A percentile compares a stretch with the other conserved stretches of the same genome.
Conservation (phyloP, 495 filamentous ascomycete genomes). For the Chaetomidium leptoderma region DNA sequence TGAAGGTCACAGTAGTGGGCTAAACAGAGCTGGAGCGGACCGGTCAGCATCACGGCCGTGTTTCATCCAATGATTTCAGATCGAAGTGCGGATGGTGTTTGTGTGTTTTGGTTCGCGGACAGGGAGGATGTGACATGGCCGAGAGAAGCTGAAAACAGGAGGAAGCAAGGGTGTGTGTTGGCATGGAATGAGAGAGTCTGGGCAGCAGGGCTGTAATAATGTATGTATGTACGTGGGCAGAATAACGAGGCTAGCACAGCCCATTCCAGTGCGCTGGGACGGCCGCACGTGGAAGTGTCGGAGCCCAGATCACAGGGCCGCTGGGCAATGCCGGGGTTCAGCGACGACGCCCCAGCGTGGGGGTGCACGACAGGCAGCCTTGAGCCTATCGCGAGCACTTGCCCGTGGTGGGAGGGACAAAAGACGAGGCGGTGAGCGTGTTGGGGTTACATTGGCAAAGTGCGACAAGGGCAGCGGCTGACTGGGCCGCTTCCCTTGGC, state of each 20-base stretch:
- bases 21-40: constrained; percentile 70
- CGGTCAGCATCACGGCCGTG: constrained; percentile 34
- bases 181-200: not conserved
- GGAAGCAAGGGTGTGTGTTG: not conserved
- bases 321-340: constrained; percentile 11
- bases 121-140: not conserved
- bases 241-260: not conserved
- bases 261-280: constrained; percentile 19
- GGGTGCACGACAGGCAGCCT: constrained; percentile 11
- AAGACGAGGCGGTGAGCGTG: constrained; percentile 24
- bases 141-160: not conserved
- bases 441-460: constrained; percentile 10
- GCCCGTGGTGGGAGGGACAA: not conserved
- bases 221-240: not conserved
- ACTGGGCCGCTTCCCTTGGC: not conserved
- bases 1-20: constrained; percentile 97
- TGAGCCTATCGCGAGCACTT: not conserved
- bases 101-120: not conserved
- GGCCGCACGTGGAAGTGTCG: constrained; percentile 15
- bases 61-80: not conserved
- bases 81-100: not conserved
- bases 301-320: constrained; percentile 9
- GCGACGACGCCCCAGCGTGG: constrained; percentile 13
- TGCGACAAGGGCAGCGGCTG: constrained; percentile 12
- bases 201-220: not conserved